Evolutionary conservation across 331 rosid genomes (phyloP).

Genomic region (Acacia pycnantha): DNA sequence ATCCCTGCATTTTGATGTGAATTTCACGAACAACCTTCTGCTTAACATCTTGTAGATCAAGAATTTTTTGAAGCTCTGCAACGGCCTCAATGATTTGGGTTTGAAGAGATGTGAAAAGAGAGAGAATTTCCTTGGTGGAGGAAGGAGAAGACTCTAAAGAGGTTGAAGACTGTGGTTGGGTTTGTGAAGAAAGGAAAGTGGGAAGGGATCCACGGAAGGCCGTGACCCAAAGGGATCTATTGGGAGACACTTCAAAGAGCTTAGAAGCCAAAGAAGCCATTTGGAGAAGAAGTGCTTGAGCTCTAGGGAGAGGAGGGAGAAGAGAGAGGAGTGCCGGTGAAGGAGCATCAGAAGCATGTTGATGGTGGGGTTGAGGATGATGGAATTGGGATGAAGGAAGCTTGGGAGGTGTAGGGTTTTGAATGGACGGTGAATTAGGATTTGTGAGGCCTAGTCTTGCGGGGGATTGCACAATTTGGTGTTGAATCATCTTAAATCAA

Average conservation of each 20-base stretch:
- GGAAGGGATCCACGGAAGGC: constrained; percentile 85
- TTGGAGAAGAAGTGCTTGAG: constrained; percentile 75
- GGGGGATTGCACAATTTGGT: constrained; percentile 82
- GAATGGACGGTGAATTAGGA: constrained; percentile 80
- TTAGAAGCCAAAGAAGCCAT: constrained; percentile 75
- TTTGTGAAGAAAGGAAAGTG: constrained; percentile 66
- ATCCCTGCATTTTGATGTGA: constrained; percentile 46
- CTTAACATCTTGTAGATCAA: constrained; percentile 78
- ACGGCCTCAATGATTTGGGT: constrained; percentile 87
- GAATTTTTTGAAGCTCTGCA: constrained; percentile 89
- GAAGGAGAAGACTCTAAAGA: constrained; percentile 54
- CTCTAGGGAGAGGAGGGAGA: constrained; percentile 89
- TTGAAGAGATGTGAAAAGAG: constrained; percentile 61
- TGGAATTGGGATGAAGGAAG: constrained; percentile 50
- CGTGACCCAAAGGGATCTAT: constrained; percentile 69
- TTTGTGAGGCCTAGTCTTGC: constrained; percentile 84
- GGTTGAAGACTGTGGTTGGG: constrained; percentile 38
- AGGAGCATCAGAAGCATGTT: constrained; percentile 28
- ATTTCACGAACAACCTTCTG: constrained; percentile 69
- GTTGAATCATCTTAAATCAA: constrained; percentile 65
- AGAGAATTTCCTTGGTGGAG: constrained; percentile 66
- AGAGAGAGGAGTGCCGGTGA: constrained; percentile 76
- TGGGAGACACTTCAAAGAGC: constrained; percentile 77
- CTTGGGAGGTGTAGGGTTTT: constrained; percentile 67
- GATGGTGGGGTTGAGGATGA: constrained; percentile 23